Conservation (phyloP, 2,329 filamentous ascomycete species). For the Fusarium pseudoanthophilum region DNA sequence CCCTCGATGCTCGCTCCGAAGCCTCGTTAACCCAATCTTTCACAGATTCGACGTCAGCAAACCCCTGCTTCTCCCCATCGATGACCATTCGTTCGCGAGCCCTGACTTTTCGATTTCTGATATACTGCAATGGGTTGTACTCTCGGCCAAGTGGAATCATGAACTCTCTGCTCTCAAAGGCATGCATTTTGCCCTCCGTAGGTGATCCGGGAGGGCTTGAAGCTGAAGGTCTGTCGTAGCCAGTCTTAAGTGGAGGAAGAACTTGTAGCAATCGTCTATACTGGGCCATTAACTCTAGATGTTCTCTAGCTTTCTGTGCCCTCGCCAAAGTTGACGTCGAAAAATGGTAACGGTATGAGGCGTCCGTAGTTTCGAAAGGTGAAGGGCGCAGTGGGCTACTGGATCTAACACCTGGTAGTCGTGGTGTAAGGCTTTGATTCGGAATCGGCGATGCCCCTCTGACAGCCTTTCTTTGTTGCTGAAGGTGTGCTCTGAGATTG, state of each 20-base stretch:
- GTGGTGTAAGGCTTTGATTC: slow-evolving; percentile 55
- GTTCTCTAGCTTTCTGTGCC: slow-evolving; percentile 83
- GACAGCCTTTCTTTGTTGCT: slow-evolving; percentile 73
- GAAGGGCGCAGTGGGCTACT: slow-evolving; percentile 59
- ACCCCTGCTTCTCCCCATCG: slow-evolving; percentile 79
- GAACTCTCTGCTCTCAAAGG: slow-evolving; percentile 43
- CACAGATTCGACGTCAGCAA: slow-evolving; percentile 77
- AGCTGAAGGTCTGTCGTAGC: slow-evolving; percentile 51
- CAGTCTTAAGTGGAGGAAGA: slow-evolving; percentile 76
- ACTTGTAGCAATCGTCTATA: slow-evolving; percentile 83
- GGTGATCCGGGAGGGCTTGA: slow-evolving; percentile 58
- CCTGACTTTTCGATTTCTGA: slow-evolving; percentile 88
- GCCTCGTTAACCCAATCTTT: slow-evolving; percentile 81
- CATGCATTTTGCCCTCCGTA: slow-evolving; percentile 46
- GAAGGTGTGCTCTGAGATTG: slow-evolving; percentile 75
- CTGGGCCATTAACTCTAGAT: slow-evolving; percentile 86
- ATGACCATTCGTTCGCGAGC: slow-evolving; percentile 80
- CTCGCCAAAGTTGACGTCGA: slow-evolving; percentile 83
- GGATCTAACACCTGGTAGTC: slow-evolving; percentile 54
- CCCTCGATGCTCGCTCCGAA: slow-evolving; percentile 48
- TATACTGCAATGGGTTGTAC: slow-evolving; percentile 93
- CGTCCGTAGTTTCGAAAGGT: slow-evolving; percentile 59
- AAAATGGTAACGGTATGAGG: slow-evolving; percentile 70
- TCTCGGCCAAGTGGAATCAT: slow-evolving; percentile 67
- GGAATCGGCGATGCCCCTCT: slow-evolving; percentile 70